Evolutionary conservation across 1,284 basidiomycete species (phyloP).

Genomic region (Marasmius sp.): DNA sequence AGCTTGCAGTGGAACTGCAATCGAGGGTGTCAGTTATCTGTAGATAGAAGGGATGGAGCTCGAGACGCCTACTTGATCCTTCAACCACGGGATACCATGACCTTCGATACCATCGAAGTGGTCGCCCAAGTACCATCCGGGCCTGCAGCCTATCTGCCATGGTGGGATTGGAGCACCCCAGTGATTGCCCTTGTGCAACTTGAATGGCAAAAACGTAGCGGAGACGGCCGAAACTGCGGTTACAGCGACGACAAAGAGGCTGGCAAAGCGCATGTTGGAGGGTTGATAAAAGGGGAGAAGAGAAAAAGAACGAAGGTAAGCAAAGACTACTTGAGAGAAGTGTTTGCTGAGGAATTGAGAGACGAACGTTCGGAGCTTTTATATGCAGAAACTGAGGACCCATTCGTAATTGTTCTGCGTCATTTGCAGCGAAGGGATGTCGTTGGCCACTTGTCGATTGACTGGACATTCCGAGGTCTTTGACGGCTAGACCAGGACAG

Average conservation of each 20-base stretch:
- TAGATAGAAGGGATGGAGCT: neutral
- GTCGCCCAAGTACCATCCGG: constrained; percentile 34
- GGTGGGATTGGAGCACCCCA: constrained; percentile 29
- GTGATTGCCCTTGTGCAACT: constrained; percentile 15
- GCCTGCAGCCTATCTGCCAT: constrained; percentile 20
- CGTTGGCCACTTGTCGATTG: no score
- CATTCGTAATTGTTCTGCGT: no score
- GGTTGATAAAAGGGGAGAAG: no score
- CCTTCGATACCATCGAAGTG: constrained; percentile 15
- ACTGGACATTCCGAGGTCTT: no score
- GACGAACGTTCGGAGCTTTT: no score
- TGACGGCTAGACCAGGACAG: no score
- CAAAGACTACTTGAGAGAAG: no score
- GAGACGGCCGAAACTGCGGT: neutral
- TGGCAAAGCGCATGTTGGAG: no score
- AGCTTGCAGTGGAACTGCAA: constrained; percentile 24
- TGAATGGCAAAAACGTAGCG: neutral
- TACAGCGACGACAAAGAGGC: neutral
- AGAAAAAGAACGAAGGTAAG: no score
- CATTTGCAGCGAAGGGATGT: no score
- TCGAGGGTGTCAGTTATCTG: neutral
- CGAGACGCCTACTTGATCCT: constrained; percentile 2
- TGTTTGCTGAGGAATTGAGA: no score
- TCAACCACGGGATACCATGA: constrained; percentile 18
- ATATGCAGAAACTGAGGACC: no score